These are phyloP conservation scores for Extremus antarcticus DNA, from an alignment of 495 filamentous ascomycete genomes.

Conservation along the genomic window DNA sequence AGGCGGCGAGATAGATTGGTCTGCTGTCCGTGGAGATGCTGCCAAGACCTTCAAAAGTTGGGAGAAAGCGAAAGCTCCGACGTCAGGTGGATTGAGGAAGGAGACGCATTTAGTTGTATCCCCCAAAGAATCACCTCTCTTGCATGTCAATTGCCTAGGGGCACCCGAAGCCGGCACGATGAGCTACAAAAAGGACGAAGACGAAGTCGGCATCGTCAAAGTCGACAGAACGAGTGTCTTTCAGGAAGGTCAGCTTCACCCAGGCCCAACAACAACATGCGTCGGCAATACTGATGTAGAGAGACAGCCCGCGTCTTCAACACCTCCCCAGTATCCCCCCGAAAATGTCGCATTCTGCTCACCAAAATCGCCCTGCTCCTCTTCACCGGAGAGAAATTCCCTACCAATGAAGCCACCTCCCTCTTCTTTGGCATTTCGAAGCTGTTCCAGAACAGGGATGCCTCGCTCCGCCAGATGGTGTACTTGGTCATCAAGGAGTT, in stretches of 20 bases:
- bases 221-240: slow-evolving; percentile 97
- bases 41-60: slow-evolving; percentile 10
- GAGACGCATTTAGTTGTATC: too few relatives aligned
- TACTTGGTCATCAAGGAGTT: slow-evolving; percentile 97
- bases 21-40: neutral
- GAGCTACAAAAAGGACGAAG: slow-evolving; percentile 98
- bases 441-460: slow-evolving; percentile 99
- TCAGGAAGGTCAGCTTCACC: slow-evolving; percentile 68
- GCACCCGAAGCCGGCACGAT: slow-evolving; percentile 51
- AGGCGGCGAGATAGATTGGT: neutral
- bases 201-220: slow-evolving; percentile 84
- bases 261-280: neutral
- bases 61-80: too few relatives aligned
- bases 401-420: slow-evolving; percentile 90
- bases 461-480: slow-evolving; percentile 96
- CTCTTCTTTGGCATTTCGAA: slow-evolving; percentile 99
- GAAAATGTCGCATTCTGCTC: slow-evolving; percentile 86
- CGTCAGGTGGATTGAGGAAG: too few relatives aligned
- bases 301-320: slow-evolving; percentile 87
- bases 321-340: slow-evolving; percentile 60
- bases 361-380: slow-evolving; percentile 96
- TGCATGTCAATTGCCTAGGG: too few relatives aligned
- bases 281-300: neutral
- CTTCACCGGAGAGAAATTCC: slow-evolving; percentile 95
- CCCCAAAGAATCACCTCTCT: too few relatives aligned